A percentile compares a stretch with the other conserved stretches of the same genome.
Evolutionary conservation across 345 rosid genomes (phyloP).

Genomic region (Salix dunnii): DNA sequence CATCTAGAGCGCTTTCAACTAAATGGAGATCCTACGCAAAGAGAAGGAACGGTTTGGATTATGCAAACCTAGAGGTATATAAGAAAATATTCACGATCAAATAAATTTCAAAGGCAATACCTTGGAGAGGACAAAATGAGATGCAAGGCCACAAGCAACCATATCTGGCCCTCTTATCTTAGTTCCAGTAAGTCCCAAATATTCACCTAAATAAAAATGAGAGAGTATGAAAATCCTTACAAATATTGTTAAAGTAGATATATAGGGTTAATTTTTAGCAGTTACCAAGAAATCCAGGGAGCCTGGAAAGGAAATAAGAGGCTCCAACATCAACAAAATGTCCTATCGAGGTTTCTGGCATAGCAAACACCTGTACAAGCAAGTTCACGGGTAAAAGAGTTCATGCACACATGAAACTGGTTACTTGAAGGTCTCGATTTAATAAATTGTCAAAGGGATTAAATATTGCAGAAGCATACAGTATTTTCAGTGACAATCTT

Average conservation of each 20-base stretch:
- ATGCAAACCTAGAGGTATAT: neutral
- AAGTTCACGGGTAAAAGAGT: neutral
- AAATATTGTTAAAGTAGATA: neutral
- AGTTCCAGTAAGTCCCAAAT: constrained; percentile 30
- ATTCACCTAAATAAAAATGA: constrained; percentile 18
- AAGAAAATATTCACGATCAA: neutral
- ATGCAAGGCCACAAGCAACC: constrained; percentile 35
- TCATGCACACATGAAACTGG: too few species aligned
- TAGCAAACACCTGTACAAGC: constrained; percentile 14
- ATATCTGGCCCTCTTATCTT: constrained; percentile 24
- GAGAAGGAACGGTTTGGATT: neutral
- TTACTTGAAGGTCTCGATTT: too few species aligned
- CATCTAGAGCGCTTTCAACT: constrained; percentile 7
- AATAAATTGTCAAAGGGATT: neutral
- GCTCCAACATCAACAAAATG: constrained; percentile 24
- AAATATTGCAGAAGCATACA: constrained; percentile 5
- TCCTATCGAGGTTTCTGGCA: constrained; percentile 31
- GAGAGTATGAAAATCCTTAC: neutral
- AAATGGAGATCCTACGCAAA: neutral
- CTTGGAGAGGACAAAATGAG: constrained; percentile 31
- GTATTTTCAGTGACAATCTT: constrained; percentile 33
- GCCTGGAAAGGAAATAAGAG: constrained; percentile 26
- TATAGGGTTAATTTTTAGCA: too few species aligned
- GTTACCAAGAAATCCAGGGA: constrained; percentile 28
- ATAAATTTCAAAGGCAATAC: constrained; percentile 1